These are phyloP conservation scores for Phytophthora cryptogea DNA, from an alignment of 352 stramenopile genomes.

Conservation along the genomic window DNA sequence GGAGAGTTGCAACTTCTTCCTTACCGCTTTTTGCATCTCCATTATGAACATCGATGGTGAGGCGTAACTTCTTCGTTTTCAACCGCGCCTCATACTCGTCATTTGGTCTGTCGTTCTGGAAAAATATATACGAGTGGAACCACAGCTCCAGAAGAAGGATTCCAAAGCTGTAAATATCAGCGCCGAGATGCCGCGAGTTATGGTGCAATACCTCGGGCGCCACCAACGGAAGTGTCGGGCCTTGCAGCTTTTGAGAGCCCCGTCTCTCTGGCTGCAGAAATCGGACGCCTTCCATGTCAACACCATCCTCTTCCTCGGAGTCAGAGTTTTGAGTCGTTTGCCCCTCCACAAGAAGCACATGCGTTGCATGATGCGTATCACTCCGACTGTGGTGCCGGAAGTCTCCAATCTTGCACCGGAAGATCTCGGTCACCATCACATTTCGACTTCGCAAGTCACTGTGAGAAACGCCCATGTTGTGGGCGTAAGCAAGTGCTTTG, in stretches of 20 bases:
- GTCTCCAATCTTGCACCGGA: constrained; percentile 67
- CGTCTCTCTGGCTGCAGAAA: constrained; percentile 36
- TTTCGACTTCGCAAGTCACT: constrained; percentile 73
- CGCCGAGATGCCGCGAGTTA: constrained; percentile 36
- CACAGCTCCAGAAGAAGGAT: constrained; percentile 64
- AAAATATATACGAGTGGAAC: constrained; percentile 52
- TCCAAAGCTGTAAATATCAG: constrained; percentile 64
- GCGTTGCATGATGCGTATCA: constrained; percentile 27
- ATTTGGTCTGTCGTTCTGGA: constrained; percentile 32
- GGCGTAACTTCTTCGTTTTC: constrained; percentile 21
- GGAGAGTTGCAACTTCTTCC: constrained; percentile 11
- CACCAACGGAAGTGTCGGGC: constrained; percentile 44
- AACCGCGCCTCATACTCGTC: constrained; percentile 17
- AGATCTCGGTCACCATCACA: constrained; percentile 59
- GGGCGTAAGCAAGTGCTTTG: constrained; percentile 54
- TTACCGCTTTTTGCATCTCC: constrained; percentile 20
- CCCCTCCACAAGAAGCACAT: constrained; percentile 24
- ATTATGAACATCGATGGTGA: constrained; percentile 23
- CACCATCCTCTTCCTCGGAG: constrained; percentile 35
- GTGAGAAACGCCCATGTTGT: constrained; percentile 57
- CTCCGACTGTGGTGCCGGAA: constrained; percentile 45
- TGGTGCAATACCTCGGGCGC: constrained; percentile 52
- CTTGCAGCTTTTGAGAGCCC: constrained; percentile 9
- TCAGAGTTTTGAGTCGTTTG: constrained; percentile 13
- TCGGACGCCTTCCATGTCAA: constrained; percentile 37